These are phyloP conservation scores for Boletus huronensis DNA, from an alignment of 768 basidiomycete species.

Conservation along the genomic window DNA sequence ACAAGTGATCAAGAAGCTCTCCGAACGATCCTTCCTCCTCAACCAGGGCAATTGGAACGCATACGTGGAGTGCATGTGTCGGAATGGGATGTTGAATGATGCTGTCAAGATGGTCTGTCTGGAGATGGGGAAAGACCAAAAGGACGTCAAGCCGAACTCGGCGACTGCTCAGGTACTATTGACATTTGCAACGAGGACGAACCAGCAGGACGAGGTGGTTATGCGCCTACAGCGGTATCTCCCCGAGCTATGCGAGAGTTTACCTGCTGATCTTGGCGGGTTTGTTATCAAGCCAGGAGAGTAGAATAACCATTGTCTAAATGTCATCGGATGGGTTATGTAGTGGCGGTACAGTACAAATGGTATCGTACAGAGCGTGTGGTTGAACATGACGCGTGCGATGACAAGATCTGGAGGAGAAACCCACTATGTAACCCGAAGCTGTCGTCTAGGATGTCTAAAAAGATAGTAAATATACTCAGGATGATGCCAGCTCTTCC, in stretches of 20 bases:
- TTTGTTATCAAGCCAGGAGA: conserved; percentile 19
- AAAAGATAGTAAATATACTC: conserved; percentile 12
- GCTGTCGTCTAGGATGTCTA: conserved; percentile 24
- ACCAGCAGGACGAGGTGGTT: conserved; percentile 44
- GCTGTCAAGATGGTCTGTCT: conserved; percentile 61
- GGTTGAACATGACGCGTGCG: conserved; percentile 60
- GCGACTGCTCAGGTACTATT: conserved; percentile 52
- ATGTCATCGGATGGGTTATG: conserved; percentile 12
- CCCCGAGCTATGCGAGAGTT: conserved; percentile 34
- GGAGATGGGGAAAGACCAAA: conserved; percentile 54
- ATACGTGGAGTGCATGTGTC: conserved; percentile 84
- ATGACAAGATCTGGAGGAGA: conserved; percentile 46
- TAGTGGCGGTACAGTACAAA: conserved; percentile 22
- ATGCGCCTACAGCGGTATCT: conserved; percentile 42
- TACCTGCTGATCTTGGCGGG: conserved; percentile 22
- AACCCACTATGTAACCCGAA: conserved; percentile 34
- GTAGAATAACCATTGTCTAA: conserved; percentile 10
- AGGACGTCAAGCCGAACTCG: conserved; percentile 44
- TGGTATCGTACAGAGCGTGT: conserved; percentile 42
- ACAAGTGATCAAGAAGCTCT: conserved; percentile 52
- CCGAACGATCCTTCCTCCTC: conserved; percentile 46
- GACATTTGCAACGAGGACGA: conserved; percentile 46
- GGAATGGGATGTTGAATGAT: conserved; percentile 60
- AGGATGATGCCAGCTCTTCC: conserved; percentile 60
- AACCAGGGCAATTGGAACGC: conserved; percentile 75